Percentiles rank a stretch among this genome's conserved stretches.
These are phyloP conservation scores for Cyberlindnera samutprakarnensis DNA, from an alignment of 805 yeast species.

Conservation along the genomic window DNA sequence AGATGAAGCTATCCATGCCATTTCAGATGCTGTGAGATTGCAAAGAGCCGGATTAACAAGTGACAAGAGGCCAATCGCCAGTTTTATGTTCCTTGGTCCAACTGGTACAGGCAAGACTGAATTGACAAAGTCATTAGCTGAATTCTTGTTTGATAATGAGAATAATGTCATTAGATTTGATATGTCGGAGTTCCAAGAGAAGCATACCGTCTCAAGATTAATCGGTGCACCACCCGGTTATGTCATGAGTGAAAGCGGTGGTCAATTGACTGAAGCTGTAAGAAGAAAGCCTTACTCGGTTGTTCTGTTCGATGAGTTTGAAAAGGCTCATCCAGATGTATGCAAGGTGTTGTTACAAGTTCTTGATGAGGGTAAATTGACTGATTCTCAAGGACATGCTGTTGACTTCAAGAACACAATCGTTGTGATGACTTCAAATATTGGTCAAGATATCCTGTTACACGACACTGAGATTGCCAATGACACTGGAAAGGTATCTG, in stretches of 20 bases:
- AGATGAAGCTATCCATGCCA: conserved; percentile 86
- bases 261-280: conserved; percentile 94
- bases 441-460: conserved; percentile 85
- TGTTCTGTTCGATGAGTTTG: conserved; percentile 90
- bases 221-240: conserved; percentile 99
- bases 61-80: conserved; percentile 92
- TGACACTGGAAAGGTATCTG: conserved; percentile 53
- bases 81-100: conserved; percentile 95
- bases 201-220: conserved; percentile 81
- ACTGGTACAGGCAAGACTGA: conserved; percentile 99
- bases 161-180: conserved; percentile 85
- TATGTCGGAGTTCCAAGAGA: conserved; percentile 97
- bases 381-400: conserved; percentile 91
- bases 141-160: conserved; percentile 85
- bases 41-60: conserved; percentile 96
- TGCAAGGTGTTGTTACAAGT: conserved; percentile 87
- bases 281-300: conserved; percentile 93
- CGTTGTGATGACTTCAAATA: conserved; percentile 93
- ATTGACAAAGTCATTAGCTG: conserved; percentile 85
- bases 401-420: conserved; percentile 93
- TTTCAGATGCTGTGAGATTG: conserved; percentile 89
- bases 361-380: conserved; percentile 87
- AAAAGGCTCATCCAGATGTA: conserved; percentile 95
- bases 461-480: conserved; percentile 44
- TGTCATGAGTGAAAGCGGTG: conserved; percentile 88